Evolutionary conservation across 352 stramenopile species (phyloP), one percentile per base, ranked within the genome.

Genomic region (Phytopythium oedochilum): DNA sequence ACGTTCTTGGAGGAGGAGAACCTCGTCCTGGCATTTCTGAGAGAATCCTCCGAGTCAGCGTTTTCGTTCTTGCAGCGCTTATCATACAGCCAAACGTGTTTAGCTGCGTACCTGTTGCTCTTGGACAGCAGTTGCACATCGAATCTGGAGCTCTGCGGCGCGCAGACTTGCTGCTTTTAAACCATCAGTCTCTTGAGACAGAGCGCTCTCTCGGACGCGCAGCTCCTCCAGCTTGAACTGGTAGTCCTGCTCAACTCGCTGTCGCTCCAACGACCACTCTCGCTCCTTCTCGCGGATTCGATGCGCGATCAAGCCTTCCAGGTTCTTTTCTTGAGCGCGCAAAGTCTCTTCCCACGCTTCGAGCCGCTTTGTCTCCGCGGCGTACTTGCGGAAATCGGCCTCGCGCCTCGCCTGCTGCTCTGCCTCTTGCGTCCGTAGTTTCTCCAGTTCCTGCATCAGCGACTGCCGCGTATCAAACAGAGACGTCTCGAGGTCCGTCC

Each of bases 361-460:
- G 22, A 85, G 55, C 3, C 73, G 68, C 55, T 85, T 79, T 0
- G 55, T 71, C 42, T 86, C 75, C 14, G 61, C 60, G 1, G 73
- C 55, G 39, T 83, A 71, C 12, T 82, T 59, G 0, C 75, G 68
- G 5, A 66, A 72, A n/a, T 88, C 76, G 1, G 61, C 62, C 38
- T 77, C 73, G 1, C 73, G 54, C 53, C 77, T 75, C 1, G 68
- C 63, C 48, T 87, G 72, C 14, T 83, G 57, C 22, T 87, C 66
- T 5, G 75, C 66, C 32, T 85, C 63, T 47, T 83, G 82, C 5
- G 72, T 63, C 6, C 76, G 70, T 2, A 86, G 61, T 38, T 73
- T 71, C 48, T 91, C 81, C 59, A 86, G 75, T 17, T 91, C 73
- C 53, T 81, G 73, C 31, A 89, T 88, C 11, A 91, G 55, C 9